These are phyloP conservation scores for Coleophoma cylindrospora DNA, from an alignment of 2,329 filamentous ascomycete species.

Conservation along the genomic window DNA sequence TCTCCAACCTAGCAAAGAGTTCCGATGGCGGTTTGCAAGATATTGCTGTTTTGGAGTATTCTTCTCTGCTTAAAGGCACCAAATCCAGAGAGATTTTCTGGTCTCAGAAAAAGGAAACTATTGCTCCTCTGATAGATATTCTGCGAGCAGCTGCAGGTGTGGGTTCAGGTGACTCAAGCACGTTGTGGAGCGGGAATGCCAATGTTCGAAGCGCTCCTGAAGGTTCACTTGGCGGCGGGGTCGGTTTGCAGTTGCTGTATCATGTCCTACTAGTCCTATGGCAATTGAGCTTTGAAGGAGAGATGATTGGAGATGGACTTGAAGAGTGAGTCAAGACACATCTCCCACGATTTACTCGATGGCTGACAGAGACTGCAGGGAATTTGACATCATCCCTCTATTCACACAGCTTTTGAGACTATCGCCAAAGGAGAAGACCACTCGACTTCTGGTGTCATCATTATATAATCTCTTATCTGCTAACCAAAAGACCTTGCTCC, in stretches of 20 bases:
- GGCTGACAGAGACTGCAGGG: conserved; percentile 47
- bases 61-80: conserved; percentile 71
- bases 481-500: conserved; percentile 70
- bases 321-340: conserved; percentile 63
- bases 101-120: conserved; percentile 81
- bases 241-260: conserved; percentile 89
- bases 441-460: conserved; percentile 82
- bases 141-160: conserved; percentile 73
- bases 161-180: conserved; percentile 58
- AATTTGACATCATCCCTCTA: conserved; percentile 86
- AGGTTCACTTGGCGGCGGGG: conserved; percentile 66
- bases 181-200: conserved; percentile 54
- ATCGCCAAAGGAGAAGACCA: conserved; percentile 97
- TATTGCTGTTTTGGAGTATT: conserved; percentile 90
- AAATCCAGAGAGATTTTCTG: conserved; percentile 81
- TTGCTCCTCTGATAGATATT: conserved; percentile 77
- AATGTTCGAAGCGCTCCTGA: conserved; percentile 56
- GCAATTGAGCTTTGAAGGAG: conserved; percentile 94
- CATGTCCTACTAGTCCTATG: conserved; percentile 90
- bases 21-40: conserved; percentile 89
- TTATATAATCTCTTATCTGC: conserved; percentile 76
- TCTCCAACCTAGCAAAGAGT: conserved; percentile 77
- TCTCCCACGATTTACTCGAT: not conserved
- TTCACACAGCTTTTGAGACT: conserved; percentile 89
- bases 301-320: conserved; percentile 65